A percentile compares a stretch with the other conserved stretches of the same genome.
Evolutionary conservation across 2,329 filamentous ascomycete species (phyloP).

Genomic region (Dryadomyces sulphureus): DNA sequence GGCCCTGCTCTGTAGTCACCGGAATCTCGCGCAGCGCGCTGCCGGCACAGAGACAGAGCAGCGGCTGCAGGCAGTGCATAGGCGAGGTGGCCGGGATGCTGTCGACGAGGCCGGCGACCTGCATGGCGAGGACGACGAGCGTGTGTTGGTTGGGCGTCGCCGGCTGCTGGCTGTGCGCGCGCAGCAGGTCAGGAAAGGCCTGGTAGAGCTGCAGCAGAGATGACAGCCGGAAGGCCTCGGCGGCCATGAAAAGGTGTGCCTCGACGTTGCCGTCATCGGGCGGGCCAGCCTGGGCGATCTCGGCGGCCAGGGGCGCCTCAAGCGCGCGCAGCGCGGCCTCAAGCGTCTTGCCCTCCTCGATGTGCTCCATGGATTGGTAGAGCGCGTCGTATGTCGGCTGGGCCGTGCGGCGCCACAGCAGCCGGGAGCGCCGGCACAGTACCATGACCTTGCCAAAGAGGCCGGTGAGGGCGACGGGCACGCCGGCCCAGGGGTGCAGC

Average conservation of each 20-base stretch:
- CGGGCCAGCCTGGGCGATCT: neutral
- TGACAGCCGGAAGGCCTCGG: conserved; percentile 22
- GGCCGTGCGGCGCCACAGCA: conserved; percentile 11
- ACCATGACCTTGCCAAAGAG: conserved; percentile 21
- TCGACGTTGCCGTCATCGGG: conserved; percentile 17
- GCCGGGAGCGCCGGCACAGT: conserved; percentile 21
- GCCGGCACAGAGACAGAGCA: conserved; percentile 12
- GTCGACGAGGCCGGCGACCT: conserved; percentile 7
- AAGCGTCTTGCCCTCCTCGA: conserved; percentile 19
- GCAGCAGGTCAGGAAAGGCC: conserved; percentile 15
- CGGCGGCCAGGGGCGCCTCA: conserved; percentile 8
- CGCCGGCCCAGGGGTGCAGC: conserved; percentile 24
- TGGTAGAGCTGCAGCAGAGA: conserved; percentile 25
- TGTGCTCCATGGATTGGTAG: conserved; percentile 14
- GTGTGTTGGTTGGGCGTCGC: too few species aligned
- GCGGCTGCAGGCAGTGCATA: conserved; percentile 13
- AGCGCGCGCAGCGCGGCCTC: conserved; percentile 20
- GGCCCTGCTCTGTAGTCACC: neutral
- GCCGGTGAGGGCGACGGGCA: conserved; percentile 18
- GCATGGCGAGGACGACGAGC: conserved; percentile 9
- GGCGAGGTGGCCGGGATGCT: conserved; percentile 11
- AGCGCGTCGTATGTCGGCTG: conserved; percentile 14
- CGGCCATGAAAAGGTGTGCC: conserved; percentile 19
- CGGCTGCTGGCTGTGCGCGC: neutral
- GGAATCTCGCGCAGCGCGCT: conserved; percentile 7